Evolutionary conservation across 768 basidiomycete genomes (phyloP), one percentile per base, ranked within the genome.

Genomic region (Boletus bicolor): DNA sequence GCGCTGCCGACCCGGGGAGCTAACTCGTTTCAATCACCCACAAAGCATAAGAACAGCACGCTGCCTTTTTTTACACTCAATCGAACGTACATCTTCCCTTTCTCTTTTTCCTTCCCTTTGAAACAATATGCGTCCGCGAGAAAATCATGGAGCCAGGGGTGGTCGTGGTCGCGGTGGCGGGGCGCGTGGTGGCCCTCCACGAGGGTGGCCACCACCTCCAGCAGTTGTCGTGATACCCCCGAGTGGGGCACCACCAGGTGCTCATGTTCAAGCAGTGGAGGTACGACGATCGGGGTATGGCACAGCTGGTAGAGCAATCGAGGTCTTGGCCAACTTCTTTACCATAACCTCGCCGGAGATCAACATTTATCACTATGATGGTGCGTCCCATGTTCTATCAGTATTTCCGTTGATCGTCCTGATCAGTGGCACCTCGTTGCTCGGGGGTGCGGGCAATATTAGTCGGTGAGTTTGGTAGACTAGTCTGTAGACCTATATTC

Each of bases 301-400:
- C 24, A 77, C 74, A 0, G 75, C 76, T 11, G 90, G 89, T 4
- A 74, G 68, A 24, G 60, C 68, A 2, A 73, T 79, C 30, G 61
- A 58, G 11, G 75, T 83, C 8, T 59, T 53, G 7, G 76, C 81
- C 34, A 93, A 92, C 68, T 86, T 86, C 50, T 92, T 89, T 60
- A 67, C 65, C 41, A 81, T 82, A 4, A 75, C 78, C 0, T 82
- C 87, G 15, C 84, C 89, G 0, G 79, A 85, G 26, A 71, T 68
- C 7, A 78, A 81, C 34, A 90, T 91, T 41, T 78, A 86, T 57
- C 91, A 92, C 63, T 91, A 92, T 63, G 89, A 93, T 67, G 84
- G 91, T 87, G 65, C 58, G 85, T 83, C 43, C 64, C 55, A 79
- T 70, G 2, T 52, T 54, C 50, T 46, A 44, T 44, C 39, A 28